A percentile compares a stretch with the other conserved stretches of the same genome.
These are phyloP conservation scores for Monoraphidium neglectum DNA, from an alignment of 139 green algal genomes.

Conservation along the genomic window DNA sequence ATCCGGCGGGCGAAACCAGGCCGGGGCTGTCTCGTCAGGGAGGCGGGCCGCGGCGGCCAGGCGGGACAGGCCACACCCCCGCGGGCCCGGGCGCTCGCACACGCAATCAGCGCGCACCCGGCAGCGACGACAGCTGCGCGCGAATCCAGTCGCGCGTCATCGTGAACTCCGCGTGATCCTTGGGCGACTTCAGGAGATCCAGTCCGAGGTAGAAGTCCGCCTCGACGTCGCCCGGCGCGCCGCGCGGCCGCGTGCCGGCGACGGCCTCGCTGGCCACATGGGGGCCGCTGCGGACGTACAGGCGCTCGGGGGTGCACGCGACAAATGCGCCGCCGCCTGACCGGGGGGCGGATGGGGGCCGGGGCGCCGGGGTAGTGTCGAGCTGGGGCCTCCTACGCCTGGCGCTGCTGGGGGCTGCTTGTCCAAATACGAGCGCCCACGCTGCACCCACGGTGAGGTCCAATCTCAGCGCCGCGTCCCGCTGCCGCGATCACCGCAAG, in stretches of 20 bases:
- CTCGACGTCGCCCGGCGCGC: constrained; percentile 57
- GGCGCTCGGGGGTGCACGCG: constrained; percentile 88
- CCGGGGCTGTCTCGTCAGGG: no score
- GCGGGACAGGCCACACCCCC: no score
- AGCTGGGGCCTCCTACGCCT: no score
- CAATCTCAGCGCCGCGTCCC: no score
- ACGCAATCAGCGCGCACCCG: neutral
- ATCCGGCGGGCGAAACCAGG: no score
- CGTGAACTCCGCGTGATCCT: constrained; percentile 96
- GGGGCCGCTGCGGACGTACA: constrained; percentile 79
- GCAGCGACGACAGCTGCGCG: constrained; percentile 43
- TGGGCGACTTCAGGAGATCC: constrained; percentile 83
- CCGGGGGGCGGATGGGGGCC: neutral
- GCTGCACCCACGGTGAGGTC: no score
- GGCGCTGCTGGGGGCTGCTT: no score
- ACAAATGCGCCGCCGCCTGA: constrained; percentile 77
- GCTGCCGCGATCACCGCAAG: no score
- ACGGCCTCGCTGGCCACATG: constrained; percentile 89
- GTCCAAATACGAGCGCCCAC: no score
- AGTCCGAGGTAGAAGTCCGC: constrained; percentile 88
- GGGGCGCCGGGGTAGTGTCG: no score
- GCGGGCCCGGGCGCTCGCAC: no score
- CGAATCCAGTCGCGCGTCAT: constrained; percentile 84
- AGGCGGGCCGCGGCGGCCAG: no score
- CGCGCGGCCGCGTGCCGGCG: constrained; percentile 84